Conservation (phyloP, 441 rosid species). For the Breynia disticha region DNA sequence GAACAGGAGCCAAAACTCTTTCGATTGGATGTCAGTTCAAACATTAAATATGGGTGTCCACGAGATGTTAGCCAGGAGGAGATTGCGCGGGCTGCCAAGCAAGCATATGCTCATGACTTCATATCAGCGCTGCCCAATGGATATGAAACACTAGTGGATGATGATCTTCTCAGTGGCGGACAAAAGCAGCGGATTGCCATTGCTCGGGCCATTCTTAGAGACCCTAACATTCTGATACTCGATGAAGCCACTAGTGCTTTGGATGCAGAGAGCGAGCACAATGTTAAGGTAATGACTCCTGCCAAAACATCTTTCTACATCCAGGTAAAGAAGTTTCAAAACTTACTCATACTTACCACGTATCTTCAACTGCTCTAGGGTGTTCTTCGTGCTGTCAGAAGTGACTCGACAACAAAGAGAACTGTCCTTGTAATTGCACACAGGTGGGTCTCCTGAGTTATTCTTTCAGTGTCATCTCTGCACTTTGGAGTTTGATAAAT, state of each 20-base stretch:
- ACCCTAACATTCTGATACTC: slow-evolving; percentile 74
- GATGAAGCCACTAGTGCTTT: slow-evolving; percentile 97
- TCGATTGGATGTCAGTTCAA: slow-evolving; percentile 76
- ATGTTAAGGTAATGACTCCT: slow-evolving; percentile 55
- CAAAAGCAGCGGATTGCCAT: slow-evolving; percentile 97
- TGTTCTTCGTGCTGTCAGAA: slow-evolving; percentile 64
- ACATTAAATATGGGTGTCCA: slow-evolving; percentile 78
- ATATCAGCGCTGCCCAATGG: slow-evolving; percentile 76
- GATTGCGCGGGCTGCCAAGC: slow-evolving; percentile 82
- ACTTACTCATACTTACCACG: background rate
- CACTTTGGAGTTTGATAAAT: slow-evolving; percentile 10
- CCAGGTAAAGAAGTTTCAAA: background rate
- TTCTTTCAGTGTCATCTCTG: slow-evolving; percentile 1
- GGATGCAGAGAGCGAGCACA: slow-evolving; percentile 97
- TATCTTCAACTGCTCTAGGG: slow-evolving; percentile 35
- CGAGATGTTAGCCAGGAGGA: slow-evolving; percentile 55
- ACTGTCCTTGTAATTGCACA: slow-evolving; percentile 86
- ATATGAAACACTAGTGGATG: slow-evolving; percentile 80
- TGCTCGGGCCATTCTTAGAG: slow-evolving; percentile 93
- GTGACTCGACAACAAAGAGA: slow-evolving; percentile 48
- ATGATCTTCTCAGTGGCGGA: slow-evolving; percentile 94
- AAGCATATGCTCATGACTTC: slow-evolving; percentile 89
- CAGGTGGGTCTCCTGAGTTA: slow-evolving; percentile 33
- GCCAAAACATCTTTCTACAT: background rate
- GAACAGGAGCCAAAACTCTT: slow-evolving; percentile 90